A percentile compares a stretch with the other conserved stretches of the same genome.
phyloP scores from a whole-genome alignment of 805 yeast genomes.

The Jamesozyma rosinii region DNA sequence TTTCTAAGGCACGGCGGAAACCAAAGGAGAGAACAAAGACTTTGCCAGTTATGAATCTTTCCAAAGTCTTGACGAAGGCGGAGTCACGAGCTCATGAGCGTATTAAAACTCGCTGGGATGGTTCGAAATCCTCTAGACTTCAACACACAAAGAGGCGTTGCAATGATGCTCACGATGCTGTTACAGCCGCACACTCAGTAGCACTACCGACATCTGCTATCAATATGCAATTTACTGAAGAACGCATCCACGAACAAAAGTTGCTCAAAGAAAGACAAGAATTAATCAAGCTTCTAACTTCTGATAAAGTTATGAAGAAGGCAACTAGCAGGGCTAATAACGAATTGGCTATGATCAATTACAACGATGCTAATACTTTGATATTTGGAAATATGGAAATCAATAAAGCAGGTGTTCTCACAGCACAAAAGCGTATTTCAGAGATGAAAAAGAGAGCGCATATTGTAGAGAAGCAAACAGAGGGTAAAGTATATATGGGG shows the following conservation, averaged over 20 bases:
- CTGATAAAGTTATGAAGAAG: slow-evolving; percentile 36
- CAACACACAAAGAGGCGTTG: neutral
- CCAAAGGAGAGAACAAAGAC: slow-evolving; percentile 7
- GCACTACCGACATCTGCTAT: slow-evolving; percentile 14
- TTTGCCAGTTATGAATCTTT: slow-evolving; percentile 12
- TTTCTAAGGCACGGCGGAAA: neutral
- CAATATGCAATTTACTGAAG: neutral
- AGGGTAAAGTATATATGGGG: slow-evolving; percentile 64
- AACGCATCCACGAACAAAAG: slow-evolving; percentile 35
- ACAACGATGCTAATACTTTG: neutral
- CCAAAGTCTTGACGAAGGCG: slow-evolving; percentile 27
- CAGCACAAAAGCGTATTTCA: slow-evolving; percentile 61
- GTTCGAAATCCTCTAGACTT: neutral
- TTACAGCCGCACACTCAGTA: slow-evolving; percentile 34
- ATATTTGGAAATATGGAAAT: slow-evolving; percentile 38
- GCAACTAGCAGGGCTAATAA: slow-evolving; percentile 29
- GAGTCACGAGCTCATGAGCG: slow-evolving; percentile 23
- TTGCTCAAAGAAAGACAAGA: slow-evolving; percentile 20
- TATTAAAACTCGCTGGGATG: slow-evolving; percentile 13
- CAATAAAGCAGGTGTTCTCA: slow-evolving; percentile 63
- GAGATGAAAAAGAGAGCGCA: slow-evolving; percentile 38
- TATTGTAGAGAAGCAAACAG: slow-evolving; percentile 5
- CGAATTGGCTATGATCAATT: neutral
- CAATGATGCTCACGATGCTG: slow-evolving; percentile 28
- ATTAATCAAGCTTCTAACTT: slow-evolving; percentile 11